These are phyloP conservation scores for Solanum etuberosum DNA, from an alignment of 257 asterid species.

Conservation along the genomic window DNA sequence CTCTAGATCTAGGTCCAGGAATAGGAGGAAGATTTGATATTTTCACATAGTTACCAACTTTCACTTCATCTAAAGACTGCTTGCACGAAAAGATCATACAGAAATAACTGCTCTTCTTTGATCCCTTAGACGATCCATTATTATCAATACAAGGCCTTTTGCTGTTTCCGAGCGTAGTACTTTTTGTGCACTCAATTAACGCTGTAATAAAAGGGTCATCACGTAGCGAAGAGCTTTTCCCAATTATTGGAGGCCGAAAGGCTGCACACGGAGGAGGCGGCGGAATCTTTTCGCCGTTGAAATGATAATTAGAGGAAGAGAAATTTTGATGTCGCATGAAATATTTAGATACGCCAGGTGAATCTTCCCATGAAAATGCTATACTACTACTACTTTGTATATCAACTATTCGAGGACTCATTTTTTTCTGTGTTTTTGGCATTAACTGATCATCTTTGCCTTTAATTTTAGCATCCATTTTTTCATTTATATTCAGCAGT, in stretches of 20 bases:
- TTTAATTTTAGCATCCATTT: not conserved
- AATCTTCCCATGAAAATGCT: constrained; percentile 81
- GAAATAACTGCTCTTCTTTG: constrained; percentile 3
- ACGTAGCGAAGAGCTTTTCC: constrained; percentile 10
- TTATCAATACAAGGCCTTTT: not conserved
- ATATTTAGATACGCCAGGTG: constrained; percentile 50
- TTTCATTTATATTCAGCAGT: not conserved
- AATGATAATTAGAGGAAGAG: not conserved
- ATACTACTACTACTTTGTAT: constrained; percentile 24
- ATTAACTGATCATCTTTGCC: not conserved
- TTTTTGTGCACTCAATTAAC: constrained; percentile 35
- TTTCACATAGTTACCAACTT: constrained; percentile 27
- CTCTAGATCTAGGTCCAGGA: constrained; percentile 13
- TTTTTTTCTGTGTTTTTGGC: not conserved
- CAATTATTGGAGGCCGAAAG: not conserved
- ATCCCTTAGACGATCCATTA: not conserved
- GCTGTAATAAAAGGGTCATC: constrained; percentile 64
- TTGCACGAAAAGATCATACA: constrained; percentile 29
- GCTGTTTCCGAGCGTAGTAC: not conserved
- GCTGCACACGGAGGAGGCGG: not conserved
- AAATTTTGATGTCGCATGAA: constrained; percentile 10
- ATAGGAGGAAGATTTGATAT: constrained; percentile 38
- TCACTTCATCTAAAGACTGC: constrained; percentile 28
- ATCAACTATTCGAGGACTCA: constrained; percentile 31
- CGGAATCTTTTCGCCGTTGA: not conserved